A percentile compares a stretch with the other conserved stretches of the same genome.
These are phyloP conservation scores for Luvunga scandens DNA, from an alignment of 345 rosid species.

Conservation along the genomic window DNA sequence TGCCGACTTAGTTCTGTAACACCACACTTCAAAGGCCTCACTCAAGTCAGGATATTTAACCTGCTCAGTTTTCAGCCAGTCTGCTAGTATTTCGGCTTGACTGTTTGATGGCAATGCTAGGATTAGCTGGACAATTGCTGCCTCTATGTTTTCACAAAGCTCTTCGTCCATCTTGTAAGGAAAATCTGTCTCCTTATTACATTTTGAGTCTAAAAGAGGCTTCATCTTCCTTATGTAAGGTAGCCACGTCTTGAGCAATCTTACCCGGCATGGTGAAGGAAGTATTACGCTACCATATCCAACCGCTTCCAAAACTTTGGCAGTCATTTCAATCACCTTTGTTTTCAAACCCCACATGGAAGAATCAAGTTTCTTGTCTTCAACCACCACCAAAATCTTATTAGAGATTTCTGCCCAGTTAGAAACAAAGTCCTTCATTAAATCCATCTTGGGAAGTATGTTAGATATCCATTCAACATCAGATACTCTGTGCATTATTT, in stretches of 20 bases:
- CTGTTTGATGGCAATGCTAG: slow-evolving; percentile 81
- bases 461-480: slow-evolving; percentile 87
- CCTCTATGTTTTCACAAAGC: slow-evolving; percentile 73
- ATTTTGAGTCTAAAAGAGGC: slow-evolving; percentile 56
- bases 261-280: slow-evolving; percentile 47
- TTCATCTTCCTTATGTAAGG: slow-evolving; percentile 82
- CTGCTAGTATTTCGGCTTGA: slow-evolving; percentile 82
- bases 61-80: slow-evolving; percentile 74
- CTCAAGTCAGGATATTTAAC: slow-evolving; percentile 79
- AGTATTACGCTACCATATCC: slow-evolving; percentile 87
- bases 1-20: slow-evolving; percentile 91
- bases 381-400: slow-evolving; percentile 44
- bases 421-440: slow-evolving; percentile 79
- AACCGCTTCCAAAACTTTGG: slow-evolving; percentile 83
- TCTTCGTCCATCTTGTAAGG: slow-evolving; percentile 75
- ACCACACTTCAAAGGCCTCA: slow-evolving; percentile 96
- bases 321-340: slow-evolving; percentile 72
- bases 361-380: slow-evolving; percentile 55
- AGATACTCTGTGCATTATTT: slow-evolving; percentile 34
- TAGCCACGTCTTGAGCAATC: slow-evolving; percentile 71
- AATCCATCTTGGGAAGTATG: slow-evolving; percentile 65
- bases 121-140: slow-evolving; percentile 66
- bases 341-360: slow-evolving; percentile 66
- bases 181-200: slow-evolving; percentile 39
- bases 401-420: slow-evolving; percentile 62